Evolutionary conservation across 805 yeast genomes (phyloP).

Genomic region (Phaffomyces opuntiae): DNA sequence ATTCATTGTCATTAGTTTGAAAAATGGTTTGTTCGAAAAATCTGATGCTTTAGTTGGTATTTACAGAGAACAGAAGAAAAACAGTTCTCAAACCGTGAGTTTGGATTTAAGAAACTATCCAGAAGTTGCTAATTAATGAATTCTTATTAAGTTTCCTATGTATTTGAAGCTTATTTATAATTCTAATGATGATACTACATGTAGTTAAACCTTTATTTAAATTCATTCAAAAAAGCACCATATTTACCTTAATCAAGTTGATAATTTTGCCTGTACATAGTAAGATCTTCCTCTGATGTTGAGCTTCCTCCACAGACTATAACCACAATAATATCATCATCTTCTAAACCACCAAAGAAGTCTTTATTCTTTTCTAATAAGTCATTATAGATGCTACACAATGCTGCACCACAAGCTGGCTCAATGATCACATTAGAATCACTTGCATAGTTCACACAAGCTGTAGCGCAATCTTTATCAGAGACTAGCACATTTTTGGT

Average conservation of each 20-base stretch:
- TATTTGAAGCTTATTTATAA: too few relatives aligned
- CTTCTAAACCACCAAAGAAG: constrained; percentile 23
- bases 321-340: constrained; percentile 41
- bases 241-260: constrained; percentile 1
- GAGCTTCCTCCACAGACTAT: constrained; percentile 55
- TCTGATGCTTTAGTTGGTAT: constrained; percentile 92
- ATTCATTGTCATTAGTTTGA: constrained; percentile 87
- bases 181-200: too few relatives aligned
- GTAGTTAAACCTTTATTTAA: too few relatives aligned
- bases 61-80: constrained; percentile 70
- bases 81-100: constrained; percentile 67
- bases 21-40: constrained; percentile 77
- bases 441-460: constrained; percentile 42
- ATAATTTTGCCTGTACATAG: constrained; percentile 11
- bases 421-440: constrained; percentile 50
- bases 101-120: constrained; percentile 63
- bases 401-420: constrained; percentile 71
- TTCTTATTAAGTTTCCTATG: neutral
- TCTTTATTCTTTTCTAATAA: constrained; percentile 25
- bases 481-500: constrained; percentile 37
- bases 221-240: neutral
- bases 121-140: constrained; percentile 16
- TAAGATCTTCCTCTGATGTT: constrained; percentile 25
- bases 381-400: constrained; percentile 42
- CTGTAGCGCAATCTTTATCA: constrained; percentile 50